phyloP scores from a whole-genome alignment of 345 rosid species.

The Eucalyptus pauciflora region DNA sequence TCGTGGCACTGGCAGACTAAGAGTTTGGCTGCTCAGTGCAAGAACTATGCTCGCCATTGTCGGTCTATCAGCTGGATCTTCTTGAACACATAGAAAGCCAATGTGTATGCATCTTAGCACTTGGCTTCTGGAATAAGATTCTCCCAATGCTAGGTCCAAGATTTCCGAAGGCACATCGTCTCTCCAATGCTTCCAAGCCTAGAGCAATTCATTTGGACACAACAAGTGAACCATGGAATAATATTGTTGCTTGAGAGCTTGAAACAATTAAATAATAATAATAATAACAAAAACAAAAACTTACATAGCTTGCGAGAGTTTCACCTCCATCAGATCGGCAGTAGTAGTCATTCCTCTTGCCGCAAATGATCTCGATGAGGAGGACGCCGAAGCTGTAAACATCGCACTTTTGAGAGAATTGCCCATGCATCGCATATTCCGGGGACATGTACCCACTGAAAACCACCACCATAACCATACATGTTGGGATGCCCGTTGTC shows the following conservation, averaged over 20 bases:
- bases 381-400: conserved; percentile 16
- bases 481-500: too few relatives aligned
- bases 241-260: not conserved
- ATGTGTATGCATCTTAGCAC: not conserved
- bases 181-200: not conserved
- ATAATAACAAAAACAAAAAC: not conserved
- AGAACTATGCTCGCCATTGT: not conserved
- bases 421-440: conserved; percentile 14
- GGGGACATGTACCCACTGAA: conserved; percentile 39
- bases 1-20: not conserved
- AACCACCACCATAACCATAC: too few relatives aligned
- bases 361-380: conserved; percentile 12
- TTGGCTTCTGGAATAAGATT: not conserved
- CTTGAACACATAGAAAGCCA: not conserved
- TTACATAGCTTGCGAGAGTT: not conserved
- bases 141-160: not conserved
- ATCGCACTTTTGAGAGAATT: conserved; percentile 21
- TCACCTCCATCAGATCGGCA: not conserved
- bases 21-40: conserved; percentile 1
- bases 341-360: conserved; percentile 17
- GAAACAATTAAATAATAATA: too few relatives aligned
- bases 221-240: not conserved
- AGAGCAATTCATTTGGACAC: not conserved
- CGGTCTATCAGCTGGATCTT: not conserved
- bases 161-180: not conserved